Percentiles rank a stretch among this genome's conserved stretches.
Evolutionary conservation across 331 rosid genomes (phyloP).

Genomic region (Spiraea crenata): DNA sequence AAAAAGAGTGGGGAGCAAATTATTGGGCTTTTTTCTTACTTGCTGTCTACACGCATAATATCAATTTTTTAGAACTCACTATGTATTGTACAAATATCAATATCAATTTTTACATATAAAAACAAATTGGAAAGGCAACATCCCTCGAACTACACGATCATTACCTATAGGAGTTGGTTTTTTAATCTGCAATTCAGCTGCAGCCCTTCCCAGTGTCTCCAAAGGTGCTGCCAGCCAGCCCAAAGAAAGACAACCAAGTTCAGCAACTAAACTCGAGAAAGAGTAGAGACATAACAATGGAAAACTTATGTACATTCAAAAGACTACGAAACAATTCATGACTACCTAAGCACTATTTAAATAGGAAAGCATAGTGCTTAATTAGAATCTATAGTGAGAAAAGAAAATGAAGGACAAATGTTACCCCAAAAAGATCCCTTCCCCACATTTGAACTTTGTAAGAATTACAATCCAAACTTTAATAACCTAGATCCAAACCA

Average conservation of each 20-base stretch:
- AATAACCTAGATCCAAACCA: too few relatives aligned
- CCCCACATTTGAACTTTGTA: background rate
- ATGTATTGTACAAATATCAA: too few relatives aligned
- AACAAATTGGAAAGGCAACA: background rate
- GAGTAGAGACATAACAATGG: background rate
- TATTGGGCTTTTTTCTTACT: too few relatives aligned
- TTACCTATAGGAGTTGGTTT: conserved; percentile 88
- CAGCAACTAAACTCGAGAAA: background rate
- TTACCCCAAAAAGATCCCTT: background rate
- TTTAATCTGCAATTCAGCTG: conserved; percentile 62
- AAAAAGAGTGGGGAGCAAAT: too few relatives aligned
- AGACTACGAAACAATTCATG: background rate
- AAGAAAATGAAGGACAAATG: background rate
- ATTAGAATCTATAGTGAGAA: background rate
- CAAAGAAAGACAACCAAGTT: conserved; percentile 5
- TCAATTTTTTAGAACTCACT: too few relatives aligned
- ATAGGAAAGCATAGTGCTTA: background rate
- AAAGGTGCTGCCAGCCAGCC: conserved; percentile 93
- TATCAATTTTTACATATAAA: background rate
- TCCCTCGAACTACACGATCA: conserved; percentile 12
- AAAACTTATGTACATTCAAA: background rate
- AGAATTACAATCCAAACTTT: too few relatives aligned
- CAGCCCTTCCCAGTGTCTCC: conserved; percentile 78
- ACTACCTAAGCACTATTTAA: background rate
- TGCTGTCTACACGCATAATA: too few relatives aligned